Evolutionary conservation across 257 asterid genomes (phyloP).

Genomic region (Ocimum tenuiflorum): DNA sequence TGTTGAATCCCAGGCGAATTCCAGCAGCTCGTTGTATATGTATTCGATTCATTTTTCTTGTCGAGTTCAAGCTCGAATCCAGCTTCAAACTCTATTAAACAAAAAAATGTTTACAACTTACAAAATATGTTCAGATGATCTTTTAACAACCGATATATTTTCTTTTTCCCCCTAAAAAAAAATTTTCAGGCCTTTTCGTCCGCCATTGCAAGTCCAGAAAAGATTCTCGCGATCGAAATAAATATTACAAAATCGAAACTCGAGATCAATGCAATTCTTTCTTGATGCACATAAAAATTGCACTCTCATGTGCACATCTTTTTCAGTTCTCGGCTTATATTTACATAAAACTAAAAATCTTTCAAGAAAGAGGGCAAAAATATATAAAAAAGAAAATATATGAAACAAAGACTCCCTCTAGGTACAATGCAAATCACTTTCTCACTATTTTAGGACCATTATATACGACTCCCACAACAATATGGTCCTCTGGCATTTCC

Average conservation of each 20-base stretch:
- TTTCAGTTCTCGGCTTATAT: constrained; percentile 16
- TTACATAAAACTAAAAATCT: constrained; percentile 25
- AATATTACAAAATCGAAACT: background rate
- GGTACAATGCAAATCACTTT: constrained; percentile 17
- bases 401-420: background rate
- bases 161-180: too few species aligned
- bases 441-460: constrained; percentile 58
- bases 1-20: too few species aligned
- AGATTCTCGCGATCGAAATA: too few species aligned
- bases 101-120: too few species aligned
- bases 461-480: constrained; percentile 47
- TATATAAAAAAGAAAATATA: background rate
- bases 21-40: too few species aligned
- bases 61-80: too few species aligned
- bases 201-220: too few species aligned
- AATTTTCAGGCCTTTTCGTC: too few species aligned
- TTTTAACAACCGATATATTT: too few species aligned
- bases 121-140: too few species aligned
- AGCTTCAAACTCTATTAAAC: too few species aligned
- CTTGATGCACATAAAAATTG: constrained; percentile 8
- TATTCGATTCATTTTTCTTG: too few species aligned
- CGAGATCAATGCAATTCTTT: background rate
- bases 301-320: constrained; percentile 3
- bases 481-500: constrained; percentile 60
- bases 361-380: background rate